A percentile compares a stretch with the other conserved stretches of the same genome.
Conservation (phyloP, 495 filamentous ascomycete genomes). For the Aspergillus hancockii region DNA sequence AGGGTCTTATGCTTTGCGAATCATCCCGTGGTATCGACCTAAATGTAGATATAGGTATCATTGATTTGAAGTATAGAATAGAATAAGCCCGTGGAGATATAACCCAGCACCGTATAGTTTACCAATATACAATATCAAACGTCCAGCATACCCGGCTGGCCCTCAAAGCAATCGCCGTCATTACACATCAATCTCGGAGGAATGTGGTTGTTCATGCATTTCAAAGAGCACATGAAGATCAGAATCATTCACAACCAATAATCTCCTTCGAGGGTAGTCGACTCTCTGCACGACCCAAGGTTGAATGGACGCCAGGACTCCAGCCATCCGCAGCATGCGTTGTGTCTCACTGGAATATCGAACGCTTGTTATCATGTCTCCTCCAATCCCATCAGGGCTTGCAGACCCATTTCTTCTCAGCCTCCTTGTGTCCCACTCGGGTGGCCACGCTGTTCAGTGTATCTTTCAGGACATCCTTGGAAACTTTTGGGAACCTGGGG, state of each 20-base stretch:
- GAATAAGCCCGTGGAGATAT: not conserved
- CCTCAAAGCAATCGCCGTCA: conserved; percentile 3
- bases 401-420: conserved; percentile 64
- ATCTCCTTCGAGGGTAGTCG: not conserved
- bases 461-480: conserved; percentile 69
- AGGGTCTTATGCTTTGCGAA: not conserved
- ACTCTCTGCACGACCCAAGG: not conserved
- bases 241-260: not conserved
- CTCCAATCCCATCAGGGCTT: conserved; percentile 20
- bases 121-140: not conserved
- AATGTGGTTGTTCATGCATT: not conserved
- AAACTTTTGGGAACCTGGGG: conserved; percentile 65
- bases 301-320: not conserved
- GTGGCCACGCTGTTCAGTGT: conserved; percentile 72
- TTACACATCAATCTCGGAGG: not conserved
- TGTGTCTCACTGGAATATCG: not conserved
- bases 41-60: not conserved
- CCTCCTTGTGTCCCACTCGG: conserved; percentile 61
- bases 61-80: not conserved
- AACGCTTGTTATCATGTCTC: not conserved
- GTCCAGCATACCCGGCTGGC: not conserved
- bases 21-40: not conserved
- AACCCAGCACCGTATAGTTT: not conserved
- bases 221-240: not conserved
- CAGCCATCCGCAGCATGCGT: not conserved